Conservation (phyloP, 2,329 filamentous ascomycete species). For the Fusarium multiceps region DNA sequence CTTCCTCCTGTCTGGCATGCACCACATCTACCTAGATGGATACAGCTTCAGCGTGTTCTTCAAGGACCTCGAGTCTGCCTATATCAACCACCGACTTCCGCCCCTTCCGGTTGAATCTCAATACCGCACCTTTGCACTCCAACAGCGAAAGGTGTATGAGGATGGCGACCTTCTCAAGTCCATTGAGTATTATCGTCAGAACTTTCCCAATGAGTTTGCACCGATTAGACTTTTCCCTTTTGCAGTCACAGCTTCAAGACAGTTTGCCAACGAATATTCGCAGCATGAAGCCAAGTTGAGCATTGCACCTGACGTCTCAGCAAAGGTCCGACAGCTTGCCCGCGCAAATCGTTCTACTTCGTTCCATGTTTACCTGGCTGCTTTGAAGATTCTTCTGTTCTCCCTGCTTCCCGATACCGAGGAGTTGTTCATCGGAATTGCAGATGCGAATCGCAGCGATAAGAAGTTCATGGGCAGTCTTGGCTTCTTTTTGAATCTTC, state of each 20-base stretch:
- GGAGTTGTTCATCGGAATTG: not conserved
- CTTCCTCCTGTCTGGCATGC: slow-evolving; percentile 3
- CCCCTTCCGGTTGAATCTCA: not conserved
- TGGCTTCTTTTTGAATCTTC: not conserved
- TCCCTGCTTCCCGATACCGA: not conserved
- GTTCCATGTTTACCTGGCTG: not conserved
- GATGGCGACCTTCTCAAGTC: not conserved
- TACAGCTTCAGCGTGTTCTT: slow-evolving; percentile 3
- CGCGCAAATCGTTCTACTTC: not conserved
- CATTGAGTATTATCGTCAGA: not conserved
- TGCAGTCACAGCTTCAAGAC: not conserved
- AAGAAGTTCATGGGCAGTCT: not conserved
- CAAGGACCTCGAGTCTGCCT: not conserved
- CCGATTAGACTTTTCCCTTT: not conserved
- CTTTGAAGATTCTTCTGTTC: not conserved
- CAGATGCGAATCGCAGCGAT: not conserved
- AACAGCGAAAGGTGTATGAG: not conserved
- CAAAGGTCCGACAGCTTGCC: not conserved
- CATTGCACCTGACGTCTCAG: not conserved
- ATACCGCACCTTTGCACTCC: not conserved
- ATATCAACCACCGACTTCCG: not conserved
- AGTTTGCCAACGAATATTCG: not conserved
- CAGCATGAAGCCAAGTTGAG: not conserved
- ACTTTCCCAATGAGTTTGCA: not conserved
- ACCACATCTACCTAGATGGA: slow-evolving; percentile 14